A percentile compares a stretch with the other conserved stretches of the same genome.
phyloP scores from a whole-genome alignment of 371 early-diverging fungal species.

The Mucor sp. region DNA sequence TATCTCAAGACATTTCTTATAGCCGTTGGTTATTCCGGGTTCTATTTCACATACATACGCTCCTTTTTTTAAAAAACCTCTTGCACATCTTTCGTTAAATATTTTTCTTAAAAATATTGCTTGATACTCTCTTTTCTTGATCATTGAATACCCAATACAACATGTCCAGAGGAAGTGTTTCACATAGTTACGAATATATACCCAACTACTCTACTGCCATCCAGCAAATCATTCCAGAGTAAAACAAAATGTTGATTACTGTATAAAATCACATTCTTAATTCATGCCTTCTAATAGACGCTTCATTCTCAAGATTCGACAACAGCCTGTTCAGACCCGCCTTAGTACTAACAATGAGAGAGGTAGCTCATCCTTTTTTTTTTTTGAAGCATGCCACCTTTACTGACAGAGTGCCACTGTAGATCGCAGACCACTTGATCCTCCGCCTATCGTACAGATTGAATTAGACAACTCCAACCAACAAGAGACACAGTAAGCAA shows the following conservation, averaged over 20 bases:
- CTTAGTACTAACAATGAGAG: constrained; percentile 39
- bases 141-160: background rate
- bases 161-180: constrained; percentile 27
- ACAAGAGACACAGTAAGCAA: constrained; percentile 31
- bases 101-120: constrained; percentile 1
- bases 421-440: constrained; percentile 90
- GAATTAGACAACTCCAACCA: constrained; percentile 50
- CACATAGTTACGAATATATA: constrained; percentile 20
- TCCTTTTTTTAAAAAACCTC: background rate
- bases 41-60: background rate
- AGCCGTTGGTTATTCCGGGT: constrained; percentile 17
- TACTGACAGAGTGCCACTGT: background rate
- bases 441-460: constrained; percentile 86
- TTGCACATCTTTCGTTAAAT: constrained; percentile 3
- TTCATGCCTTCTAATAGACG: constrained; percentile 1
- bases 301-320: constrained; percentile 31
- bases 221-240: constrained; percentile 18
- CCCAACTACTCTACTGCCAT: constrained; percentile 14
- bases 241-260: background rate
- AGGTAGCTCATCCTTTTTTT: too few species aligned
- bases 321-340: constrained; percentile 43
- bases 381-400: too few species aligned
- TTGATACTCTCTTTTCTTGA: constrained; percentile 5
- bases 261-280: too few species aligned
- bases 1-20: background rate